phyloP scores from a whole-genome alignment of 306 rosid species.

The Glycine tomentella region DNA sequence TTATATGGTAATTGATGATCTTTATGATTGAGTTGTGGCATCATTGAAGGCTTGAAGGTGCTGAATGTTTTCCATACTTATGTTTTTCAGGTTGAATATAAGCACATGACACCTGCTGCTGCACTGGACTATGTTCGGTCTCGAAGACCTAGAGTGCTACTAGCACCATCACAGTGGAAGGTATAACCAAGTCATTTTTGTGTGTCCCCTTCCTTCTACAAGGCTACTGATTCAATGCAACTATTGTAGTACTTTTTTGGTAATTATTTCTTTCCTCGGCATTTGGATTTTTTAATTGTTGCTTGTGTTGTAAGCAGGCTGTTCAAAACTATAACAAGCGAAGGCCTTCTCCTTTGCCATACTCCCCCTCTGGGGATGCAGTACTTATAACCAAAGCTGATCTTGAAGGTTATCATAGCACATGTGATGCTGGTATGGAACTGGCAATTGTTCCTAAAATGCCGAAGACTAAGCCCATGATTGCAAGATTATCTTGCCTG shows the following conservation, averaged over 20 bases:
- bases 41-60: slow-evolving; percentile 13
- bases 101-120: slow-evolving; percentile 83
- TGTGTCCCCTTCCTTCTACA: neutral
- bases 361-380: slow-evolving; percentile 84
- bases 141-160: slow-evolving; percentile 86
- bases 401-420: slow-evolving; percentile 87
- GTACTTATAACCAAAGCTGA: slow-evolving; percentile 91
- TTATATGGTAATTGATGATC: slow-evolving; percentile 73
- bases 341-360: slow-evolving; percentile 49
- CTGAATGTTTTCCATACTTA: slow-evolving; percentile 12
- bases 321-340: slow-evolving; percentile 76
- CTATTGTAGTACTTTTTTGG: neutral
- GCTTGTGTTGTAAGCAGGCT: slow-evolving; percentile 64
- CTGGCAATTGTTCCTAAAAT: slow-evolving; percentile 64
- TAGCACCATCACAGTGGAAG: slow-evolving; percentile 97
- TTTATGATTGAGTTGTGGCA: slow-evolving; percentile 23
- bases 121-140: slow-evolving; percentile 91
- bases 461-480: slow-evolving; percentile 75
- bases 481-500: slow-evolving; percentile 82
- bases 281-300: slow-evolving; percentile 29
- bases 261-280: slow-evolving; percentile 23
- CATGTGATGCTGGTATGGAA: slow-evolving; percentile 60
- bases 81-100: slow-evolving; percentile 75
- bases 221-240: neutral
- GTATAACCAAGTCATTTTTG: slow-evolving; percentile 47